A percentile compares a stretch with the other conserved stretches of the same genome.
These are phyloP conservation scores for Colletotrichum orchidophilum DNA, from an alignment of 2,329 filamentous ascomycete species.

Conservation along the genomic window DNA sequence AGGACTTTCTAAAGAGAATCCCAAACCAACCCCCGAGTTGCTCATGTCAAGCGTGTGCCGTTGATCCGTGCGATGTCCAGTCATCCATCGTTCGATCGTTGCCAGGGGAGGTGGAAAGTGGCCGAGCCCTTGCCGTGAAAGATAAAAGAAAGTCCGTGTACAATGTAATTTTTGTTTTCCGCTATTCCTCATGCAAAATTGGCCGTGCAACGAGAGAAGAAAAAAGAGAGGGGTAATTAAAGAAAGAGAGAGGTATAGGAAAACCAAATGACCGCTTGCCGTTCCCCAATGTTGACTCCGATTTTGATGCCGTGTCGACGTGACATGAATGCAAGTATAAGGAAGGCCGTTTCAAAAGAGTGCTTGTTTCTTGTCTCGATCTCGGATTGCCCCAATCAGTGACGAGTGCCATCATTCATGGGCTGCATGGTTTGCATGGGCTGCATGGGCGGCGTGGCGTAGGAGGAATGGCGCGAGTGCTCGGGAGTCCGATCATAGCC, in stretches of 20 bases:
- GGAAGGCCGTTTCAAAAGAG: conserved; percentile 31
- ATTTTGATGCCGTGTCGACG: conserved; percentile 25
- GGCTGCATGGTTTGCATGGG: conserved; percentile 25
- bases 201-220: conserved; percentile 23
- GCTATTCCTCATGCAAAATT: conserved; percentile 20
- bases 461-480: conserved; percentile 17
- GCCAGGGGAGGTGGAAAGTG: background rate
- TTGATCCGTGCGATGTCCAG: conserved; percentile 31
- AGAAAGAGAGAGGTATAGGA: conserved; percentile 11
- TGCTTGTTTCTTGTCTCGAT: conserved; percentile 10
- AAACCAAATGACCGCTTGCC: conserved; percentile 33
- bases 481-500: conserved; percentile 30
- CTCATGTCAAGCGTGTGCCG: conserved; percentile 11
- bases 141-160: conserved; percentile 27
- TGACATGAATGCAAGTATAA: conserved; percentile 25
- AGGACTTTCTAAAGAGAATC: conserved; percentile 1
- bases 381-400: conserved; percentile 23
- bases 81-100: conserved; percentile 28
- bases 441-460: conserved; percentile 21
- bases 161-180: conserved; percentile 4
- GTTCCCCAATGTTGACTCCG: conserved; percentile 30
- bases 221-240: background rate
- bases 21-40: conserved; percentile 11
- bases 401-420: conserved; percentile 24
- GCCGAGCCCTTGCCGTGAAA: conserved; percentile 8